Percentiles rank a stretch among this genome's conserved stretches.
Evolutionary conservation across 2,329 filamentous ascomycete species (phyloP).

Genomic region (Venturia nashicola): DNA sequence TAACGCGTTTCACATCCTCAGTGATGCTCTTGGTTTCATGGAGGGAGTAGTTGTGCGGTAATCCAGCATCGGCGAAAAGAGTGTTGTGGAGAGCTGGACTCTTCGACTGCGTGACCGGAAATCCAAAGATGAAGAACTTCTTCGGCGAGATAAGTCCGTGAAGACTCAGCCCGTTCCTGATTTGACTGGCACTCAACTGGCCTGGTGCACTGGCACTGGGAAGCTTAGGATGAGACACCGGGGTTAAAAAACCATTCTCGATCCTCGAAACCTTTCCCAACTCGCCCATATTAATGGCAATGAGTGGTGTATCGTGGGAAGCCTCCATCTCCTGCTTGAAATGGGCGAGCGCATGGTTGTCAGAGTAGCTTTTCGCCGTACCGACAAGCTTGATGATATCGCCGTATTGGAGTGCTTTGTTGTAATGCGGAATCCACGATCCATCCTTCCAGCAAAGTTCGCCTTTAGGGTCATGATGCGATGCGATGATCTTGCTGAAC

Average conservation of each 20-base stretch:
- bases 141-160: slow-evolving; percentile 66
- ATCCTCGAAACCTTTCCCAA: slow-evolving; percentile 81
- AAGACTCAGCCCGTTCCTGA: slow-evolving; percentile 63
- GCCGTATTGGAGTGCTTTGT: slow-evolving; percentile 76
- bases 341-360: slow-evolving; percentile 73
- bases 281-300: slow-evolving; percentile 91
- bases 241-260: slow-evolving; percentile 85
- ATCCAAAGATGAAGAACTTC: slow-evolving; percentile 80
- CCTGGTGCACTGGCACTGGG: slow-evolving; percentile 90
- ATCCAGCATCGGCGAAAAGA: slow-evolving; percentile 61
- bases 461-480: slow-evolving; percentile 79
- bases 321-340: slow-evolving; percentile 62
- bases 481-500: slow-evolving; percentile 76
- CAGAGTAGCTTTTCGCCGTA: slow-evolving; percentile 59
- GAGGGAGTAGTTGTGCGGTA: slow-evolving; percentile 71
- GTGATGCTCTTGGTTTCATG: slow-evolving; percentile 59
- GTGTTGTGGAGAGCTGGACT: slow-evolving; percentile 86
- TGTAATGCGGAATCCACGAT: slow-evolving; percentile 87
- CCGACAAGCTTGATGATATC: slow-evolving; percentile 94
- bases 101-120: slow-evolving; percentile 67
- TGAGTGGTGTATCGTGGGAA: slow-evolving; percentile 69
- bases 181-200: slow-evolving; percentile 82
- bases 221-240: slow-evolving; percentile 79
- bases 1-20: slow-evolving; percentile 48
- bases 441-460: slow-evolving; percentile 78